Evolutionary conservation across 139 green algal genomes (phyloP).

Genomic region (Coelastrella sp.): DNA sequence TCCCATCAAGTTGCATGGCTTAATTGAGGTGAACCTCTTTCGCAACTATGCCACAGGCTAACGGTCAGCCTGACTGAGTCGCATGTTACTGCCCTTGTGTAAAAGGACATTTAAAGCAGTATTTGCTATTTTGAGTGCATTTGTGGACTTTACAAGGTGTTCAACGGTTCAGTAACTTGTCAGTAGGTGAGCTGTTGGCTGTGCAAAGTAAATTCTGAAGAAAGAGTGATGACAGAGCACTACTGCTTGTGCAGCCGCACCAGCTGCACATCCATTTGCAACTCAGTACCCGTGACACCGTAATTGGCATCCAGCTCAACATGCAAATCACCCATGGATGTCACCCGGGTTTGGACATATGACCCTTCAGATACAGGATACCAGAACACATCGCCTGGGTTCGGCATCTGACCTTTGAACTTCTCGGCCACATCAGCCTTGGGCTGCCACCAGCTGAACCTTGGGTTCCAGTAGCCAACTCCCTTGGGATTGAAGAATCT

Average conservation of each 20-base stretch:
- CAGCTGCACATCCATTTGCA: slow-evolving; percentile 36
- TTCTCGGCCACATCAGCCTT: slow-evolving; percentile 26
- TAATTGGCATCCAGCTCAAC: slow-evolving; percentile 44
- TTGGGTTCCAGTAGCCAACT: slow-evolving; percentile 40
- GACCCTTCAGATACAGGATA: slow-evolving; percentile 21
- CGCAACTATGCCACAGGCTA: no score
- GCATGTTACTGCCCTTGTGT: no score
- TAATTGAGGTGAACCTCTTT: no score
- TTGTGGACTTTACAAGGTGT: not conserved
- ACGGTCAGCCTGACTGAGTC: no score
- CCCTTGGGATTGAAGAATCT: slow-evolving; percentile 4
- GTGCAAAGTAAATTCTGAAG: not conserved
- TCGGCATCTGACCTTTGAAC: slow-evolving; percentile 35
- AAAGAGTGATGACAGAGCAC: not conserved
- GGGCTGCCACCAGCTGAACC: slow-evolving; percentile 44
- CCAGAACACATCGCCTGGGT: slow-evolving; percentile 39
- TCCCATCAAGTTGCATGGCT: not conserved
- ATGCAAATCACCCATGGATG: not conserved
- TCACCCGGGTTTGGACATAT: slow-evolving; percentile 12
- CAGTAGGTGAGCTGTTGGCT: not conserved
- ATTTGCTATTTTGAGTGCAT: no score
- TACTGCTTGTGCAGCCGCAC: slow-evolving; percentile 23
- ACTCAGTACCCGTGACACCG: not conserved
- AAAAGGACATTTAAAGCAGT: no score
- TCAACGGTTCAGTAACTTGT: not conserved